Conservation (phyloP, 192 early-diverging fungal species). For the Coemansia sp. region DNA sequence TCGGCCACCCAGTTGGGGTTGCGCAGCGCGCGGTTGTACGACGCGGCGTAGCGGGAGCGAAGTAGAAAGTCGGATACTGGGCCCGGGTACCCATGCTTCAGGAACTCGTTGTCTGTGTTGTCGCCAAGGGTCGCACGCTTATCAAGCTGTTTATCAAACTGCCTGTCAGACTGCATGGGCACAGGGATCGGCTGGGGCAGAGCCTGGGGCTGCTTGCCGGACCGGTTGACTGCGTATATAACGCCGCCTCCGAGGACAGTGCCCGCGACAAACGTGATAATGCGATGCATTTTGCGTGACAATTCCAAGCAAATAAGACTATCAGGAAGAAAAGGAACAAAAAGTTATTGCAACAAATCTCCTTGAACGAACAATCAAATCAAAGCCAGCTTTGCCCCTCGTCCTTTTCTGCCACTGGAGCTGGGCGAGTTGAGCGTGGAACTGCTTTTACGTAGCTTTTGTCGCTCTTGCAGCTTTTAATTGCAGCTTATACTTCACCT, state of each 20-base stretch:
- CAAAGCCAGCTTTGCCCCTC: too few species aligned
- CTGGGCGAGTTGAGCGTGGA: too few species aligned
- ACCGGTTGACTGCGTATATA: conserved; percentile 25
- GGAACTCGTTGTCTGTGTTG: conserved; percentile 31
- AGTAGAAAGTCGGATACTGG: conserved; percentile 73
- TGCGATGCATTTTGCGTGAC: conserved; percentile 31
- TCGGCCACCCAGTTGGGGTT: conserved; percentile 81
- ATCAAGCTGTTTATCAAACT: too few species aligned
- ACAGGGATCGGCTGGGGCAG: neutral
- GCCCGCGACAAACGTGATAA: conserved; percentile 46
- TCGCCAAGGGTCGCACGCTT: neutral
- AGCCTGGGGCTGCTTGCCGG: neutral
- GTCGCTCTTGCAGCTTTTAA: too few species aligned
- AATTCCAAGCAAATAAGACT: too few species aligned
- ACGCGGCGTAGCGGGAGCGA: conserved; percentile 68
- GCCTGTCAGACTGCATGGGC: too few species aligned
- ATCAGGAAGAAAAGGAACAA: too few species aligned
- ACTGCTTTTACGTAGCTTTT: too few species aligned
- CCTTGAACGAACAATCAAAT: neutral
- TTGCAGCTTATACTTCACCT: too few species aligned
- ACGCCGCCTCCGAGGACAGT: conserved; percentile 40
- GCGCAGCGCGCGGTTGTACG: conserved; percentile 72
- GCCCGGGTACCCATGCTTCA: conserved; percentile 53
- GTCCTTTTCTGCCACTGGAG: too few species aligned
- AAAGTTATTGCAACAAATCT: neutral